These are phyloP conservation scores for Saxispiralis lemnorum DNA, from an alignment of 495 filamentous ascomycete genomes.

Conservation along the genomic window DNA sequence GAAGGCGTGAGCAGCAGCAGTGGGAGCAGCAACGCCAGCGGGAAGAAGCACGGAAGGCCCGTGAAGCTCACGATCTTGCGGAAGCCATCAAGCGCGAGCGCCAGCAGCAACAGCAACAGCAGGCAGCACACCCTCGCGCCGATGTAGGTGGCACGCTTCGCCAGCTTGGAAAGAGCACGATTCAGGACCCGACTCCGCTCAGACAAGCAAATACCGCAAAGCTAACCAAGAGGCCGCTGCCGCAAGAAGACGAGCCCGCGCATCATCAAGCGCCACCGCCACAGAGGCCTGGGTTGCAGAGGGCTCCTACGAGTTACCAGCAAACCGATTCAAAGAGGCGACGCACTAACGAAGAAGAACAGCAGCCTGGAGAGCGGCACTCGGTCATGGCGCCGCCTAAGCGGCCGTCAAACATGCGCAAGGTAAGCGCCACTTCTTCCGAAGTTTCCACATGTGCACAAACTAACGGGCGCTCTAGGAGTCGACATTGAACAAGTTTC, in stretches of 20 bases:
- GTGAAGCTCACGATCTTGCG: conserved; percentile 27
- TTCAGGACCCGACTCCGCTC: conserved; percentile 31
- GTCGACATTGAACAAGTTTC: conserved; percentile 37
- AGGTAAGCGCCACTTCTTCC: conserved; percentile 32
- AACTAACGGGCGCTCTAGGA: conserved; percentile 28
- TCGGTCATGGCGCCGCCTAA: conserved; percentile 63
- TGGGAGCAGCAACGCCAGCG: conserved; percentile 15
- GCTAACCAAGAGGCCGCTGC: conserved; percentile 41
- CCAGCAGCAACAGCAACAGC: conserved; percentile 10
- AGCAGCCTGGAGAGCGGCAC: conserved; percentile 25
- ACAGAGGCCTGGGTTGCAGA: conserved; percentile 22
- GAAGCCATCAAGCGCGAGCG: conserved; percentile 29
- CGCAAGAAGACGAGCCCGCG: conserved; percentile 31
- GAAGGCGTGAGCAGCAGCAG: conserved; percentile 34
- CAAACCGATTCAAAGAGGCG: conserved; percentile 40
- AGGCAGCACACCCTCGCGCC: conserved; percentile 24
- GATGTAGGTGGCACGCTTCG: conserved; percentile 36
- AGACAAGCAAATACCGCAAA: conserved; percentile 45
- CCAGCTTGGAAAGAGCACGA: conserved; percentile 36
- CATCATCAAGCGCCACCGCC: conserved; percentile 1
- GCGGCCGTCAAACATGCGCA: conserved; percentile 60
- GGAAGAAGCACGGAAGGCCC: conserved; percentile 20
- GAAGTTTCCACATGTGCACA: neutral
- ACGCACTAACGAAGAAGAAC: conserved; percentile 36
- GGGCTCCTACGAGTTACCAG: conserved; percentile 31